Base-by-base conservation (phyloP, 805 yeast genomes). In the Starmera quercuum region DNA sequence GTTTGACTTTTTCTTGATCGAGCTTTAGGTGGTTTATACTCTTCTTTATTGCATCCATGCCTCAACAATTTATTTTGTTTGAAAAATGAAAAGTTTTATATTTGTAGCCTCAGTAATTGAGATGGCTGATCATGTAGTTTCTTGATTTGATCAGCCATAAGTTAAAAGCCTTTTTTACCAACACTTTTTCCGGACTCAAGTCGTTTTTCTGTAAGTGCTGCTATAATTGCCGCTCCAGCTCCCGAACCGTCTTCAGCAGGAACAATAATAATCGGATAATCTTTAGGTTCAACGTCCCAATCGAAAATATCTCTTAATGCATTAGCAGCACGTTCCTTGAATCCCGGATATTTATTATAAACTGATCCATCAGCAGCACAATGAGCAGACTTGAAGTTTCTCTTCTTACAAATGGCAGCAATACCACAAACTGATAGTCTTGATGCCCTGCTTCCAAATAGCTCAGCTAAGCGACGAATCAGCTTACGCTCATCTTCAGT, bases 161-260 rank as follows among this genome's bases (percentile, higher is more conserved):
- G n/a, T n/a, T n/a, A n/a, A n/a, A n/a, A 25, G 15, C 15, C 17
- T 9, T 25, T 25, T 13, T 25, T 25, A 51, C 90, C 90, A 40
- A 83, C 79, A 41, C 85, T 75, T 51, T 71, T 60, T 30, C 90
- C 90, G 40, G 73, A 68, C 45, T 65, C 69, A 52, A 80, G 67
- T 67, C 98, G 80, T 59, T 75, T 70, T 59, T 82, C 75, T 37
- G 97, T 82, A 61, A 90, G 73, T 29, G 97, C 97, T 35, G 98
- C 97, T 63, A 92, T 90, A 51, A 90, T 74, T 33, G 97, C 98
- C 36, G 98, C 98, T 57, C 98, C 98, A 31, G 85, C 96, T 67
- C 97, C 97, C 25, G 92, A 82, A 51, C 98, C 98, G 66, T 92
- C 98, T 66, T 90, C 96, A 45, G 98, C 97, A 38, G 94, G 83